Base-by-base conservation (phyloP, 2,329 filamentous ascomycete species). In the Coleophoma crateriformis region DNA sequence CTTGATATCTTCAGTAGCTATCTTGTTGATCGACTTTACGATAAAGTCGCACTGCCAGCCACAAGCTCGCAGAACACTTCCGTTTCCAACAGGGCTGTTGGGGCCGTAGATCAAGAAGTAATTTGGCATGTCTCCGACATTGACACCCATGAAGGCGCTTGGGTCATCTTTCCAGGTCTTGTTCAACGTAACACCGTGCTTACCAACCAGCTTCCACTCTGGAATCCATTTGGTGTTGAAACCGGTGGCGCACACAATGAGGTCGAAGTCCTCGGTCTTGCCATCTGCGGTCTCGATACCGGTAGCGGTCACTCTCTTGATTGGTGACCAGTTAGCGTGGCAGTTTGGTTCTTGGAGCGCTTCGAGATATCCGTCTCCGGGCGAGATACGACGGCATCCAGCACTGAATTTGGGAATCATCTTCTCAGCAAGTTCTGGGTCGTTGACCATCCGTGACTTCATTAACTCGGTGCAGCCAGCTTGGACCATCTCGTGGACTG, bases 291-390 rank as follows among this genome's bases (percentile, higher is more conserved):
- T 58, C 34, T 62, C 45, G 8, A 69, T 57, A 3, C 67, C 64
- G 3, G 51, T 60, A 33, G 60, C 55, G 1, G 66, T 69, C 42
- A 70, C 79, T 0, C 72, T 68, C 17, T 71, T 69, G 58, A 85
- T 85, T 0, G 63, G 71, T 0, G 19, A 14, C 41, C 41, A 44
- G 41, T 27, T 27, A 15, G 19, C 19, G 8, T 7, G 27, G 22
- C 17, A 22, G 33, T 67, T 64, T 3, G 48, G 34, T 49, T 61
- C 55, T 37, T 64, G 58, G 6, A 67, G 52, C 2, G 63, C 56
- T n/a, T 68, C 65, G 42, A 66, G 63, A 49, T 67, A 67, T 33
- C 62, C 60, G 54, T 90, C 79, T 96, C 96, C 87, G 96, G 91
- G 91, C 96, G 92, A 91, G 94, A 88, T 19, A 92, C 50, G 46